Evolutionary conservation across 257 asterid species (phyloP), one percentile per base, ranked within the genome.

Genomic region (Orobanche coerulescens): DNA sequence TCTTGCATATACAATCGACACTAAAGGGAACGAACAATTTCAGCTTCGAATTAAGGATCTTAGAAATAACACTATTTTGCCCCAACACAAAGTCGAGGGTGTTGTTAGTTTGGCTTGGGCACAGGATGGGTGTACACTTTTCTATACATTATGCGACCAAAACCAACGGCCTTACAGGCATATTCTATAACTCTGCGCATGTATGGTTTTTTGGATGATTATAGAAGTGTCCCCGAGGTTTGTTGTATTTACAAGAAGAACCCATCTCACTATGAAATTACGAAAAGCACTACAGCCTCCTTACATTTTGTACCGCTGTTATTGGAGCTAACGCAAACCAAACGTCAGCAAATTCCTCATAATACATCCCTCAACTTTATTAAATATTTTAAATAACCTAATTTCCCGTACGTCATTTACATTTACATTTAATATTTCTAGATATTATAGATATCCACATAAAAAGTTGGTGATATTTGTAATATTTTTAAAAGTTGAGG

Each of bases 41-140:
- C 69, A 69, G 71, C 98, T 92, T 69, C 95, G 71, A 67, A 71
- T 92, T 65, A 86, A 92, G 82, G 89, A 92, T 61, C 94, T 92
- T 12, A 58, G 20, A 25, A 75, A 64, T 64, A 75, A 80, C 33
- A 20, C 68, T 1, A 11, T 76, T 55, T 76, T 86, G 49, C 81
- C 81, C 65, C 78, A 65, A 65, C 71, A 76, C 18, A 64, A 71
- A 66, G 77, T 75, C 50, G 78, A 79, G 49, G 89, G 97, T 65
- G 97, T 88, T 52, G 85, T 88, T 62, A 92, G 95, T 64, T 76
- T 92, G 82, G 96, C 95, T 62, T 92, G 98, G 98, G 89, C 94
- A 19, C 88, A 66, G 70, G 94, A 84, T 63, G 55, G 89, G 57
- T 63, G 68, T 69, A 76, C 95, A 49, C 73, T 92, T 64, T 84